A percentile compares a stretch with the other conserved stretches of the same genome.
These are phyloP conservation scores for Eragrostis nindensis DNA, from an alignment of 176 grass and related monocot genomes.

Conservation along the genomic window DNA sequence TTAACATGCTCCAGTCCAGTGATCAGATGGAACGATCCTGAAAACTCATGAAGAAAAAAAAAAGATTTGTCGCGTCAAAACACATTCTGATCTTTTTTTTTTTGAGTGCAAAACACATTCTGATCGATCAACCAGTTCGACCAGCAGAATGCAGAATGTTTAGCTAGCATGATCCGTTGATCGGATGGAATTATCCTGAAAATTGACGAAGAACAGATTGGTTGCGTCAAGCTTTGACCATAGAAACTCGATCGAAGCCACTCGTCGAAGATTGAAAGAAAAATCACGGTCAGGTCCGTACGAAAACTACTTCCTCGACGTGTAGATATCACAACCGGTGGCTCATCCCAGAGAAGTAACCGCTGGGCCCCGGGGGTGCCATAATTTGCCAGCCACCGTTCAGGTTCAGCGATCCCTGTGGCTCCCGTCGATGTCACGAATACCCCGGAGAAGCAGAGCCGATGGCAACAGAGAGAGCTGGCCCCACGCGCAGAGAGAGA, in stretches of 20 bases:
- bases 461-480: conserved; percentile 14
- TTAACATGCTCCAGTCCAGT: not conserved
- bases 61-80: not conserved
- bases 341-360: not conserved
- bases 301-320: not conserved
- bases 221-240: not conserved
- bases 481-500: conserved; percentile 18
- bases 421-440: conserved; percentile 26
- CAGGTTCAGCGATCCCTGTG: conserved; percentile 26
- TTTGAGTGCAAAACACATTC: too few species aligned
- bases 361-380: conserved; percentile 28
- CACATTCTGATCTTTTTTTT: too few species aligned
- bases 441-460: not conserved
- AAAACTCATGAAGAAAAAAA: not conserved
- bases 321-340: conserved; percentile 6
- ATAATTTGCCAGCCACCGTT: conserved; percentile 36
- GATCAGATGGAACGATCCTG: not conserved
- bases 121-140: not conserved
- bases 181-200: not conserved
- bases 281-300: not conserved
- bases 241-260: not conserved
- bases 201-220: not conserved
- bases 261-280: not conserved
- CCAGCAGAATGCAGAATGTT: not conserved
- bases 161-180: conserved; percentile 4